Percentiles rank a stretch among this genome's conserved stretches.
Evolutionary conservation across 257 asterid species (phyloP).

Genomic region (Rhazya stricta): DNA sequence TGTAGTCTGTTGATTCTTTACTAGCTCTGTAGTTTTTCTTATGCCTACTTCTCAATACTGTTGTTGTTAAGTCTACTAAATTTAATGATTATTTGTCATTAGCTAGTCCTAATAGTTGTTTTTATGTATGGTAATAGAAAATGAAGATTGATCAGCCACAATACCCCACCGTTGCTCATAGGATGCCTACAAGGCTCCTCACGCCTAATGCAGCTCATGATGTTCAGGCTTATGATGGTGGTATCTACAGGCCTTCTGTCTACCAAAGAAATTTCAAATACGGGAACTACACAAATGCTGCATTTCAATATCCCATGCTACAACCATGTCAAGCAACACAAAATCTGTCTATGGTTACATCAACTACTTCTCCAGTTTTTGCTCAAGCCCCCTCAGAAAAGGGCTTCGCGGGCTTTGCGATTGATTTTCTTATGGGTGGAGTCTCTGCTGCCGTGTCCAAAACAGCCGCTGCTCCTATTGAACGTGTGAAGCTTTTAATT

Average conservation of each 20-base stretch:
- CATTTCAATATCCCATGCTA: conserved; percentile 19
- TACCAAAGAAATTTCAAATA: conserved; percentile 18
- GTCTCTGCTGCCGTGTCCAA: conserved; percentile 50
- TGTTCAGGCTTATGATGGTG: conserved; percentile 12
- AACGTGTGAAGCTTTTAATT: conserved; percentile 40
- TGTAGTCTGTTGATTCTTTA: neutral
- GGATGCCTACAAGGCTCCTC: conserved; percentile 21
- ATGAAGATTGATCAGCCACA: conserved; percentile 20
- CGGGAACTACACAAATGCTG: conserved; percentile 25
- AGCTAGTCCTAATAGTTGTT: neutral
- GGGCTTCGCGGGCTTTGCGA: conserved; percentile 27
- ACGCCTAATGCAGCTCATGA: conserved; percentile 15
- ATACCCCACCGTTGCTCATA: conserved; percentile 26
- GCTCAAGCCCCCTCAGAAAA: conserved; percentile 41
- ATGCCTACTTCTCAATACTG: no score
- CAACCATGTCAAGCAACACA: conserved; percentile 20
- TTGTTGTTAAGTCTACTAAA: neutral
- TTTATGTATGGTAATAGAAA: neutral
- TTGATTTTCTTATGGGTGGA: conserved; percentile 45
- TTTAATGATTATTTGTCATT: neutral
- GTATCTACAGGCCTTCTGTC: conserved; percentile 12
- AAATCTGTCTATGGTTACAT: conserved; percentile 18
- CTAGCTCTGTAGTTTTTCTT: neutral
- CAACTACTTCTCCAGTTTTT: conserved; percentile 28
- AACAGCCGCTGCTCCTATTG: conserved; percentile 47